Evolutionary conservation across 1,284 basidiomycete species (phyloP).

Genomic region (Apiotrichum gamsii): DNA sequence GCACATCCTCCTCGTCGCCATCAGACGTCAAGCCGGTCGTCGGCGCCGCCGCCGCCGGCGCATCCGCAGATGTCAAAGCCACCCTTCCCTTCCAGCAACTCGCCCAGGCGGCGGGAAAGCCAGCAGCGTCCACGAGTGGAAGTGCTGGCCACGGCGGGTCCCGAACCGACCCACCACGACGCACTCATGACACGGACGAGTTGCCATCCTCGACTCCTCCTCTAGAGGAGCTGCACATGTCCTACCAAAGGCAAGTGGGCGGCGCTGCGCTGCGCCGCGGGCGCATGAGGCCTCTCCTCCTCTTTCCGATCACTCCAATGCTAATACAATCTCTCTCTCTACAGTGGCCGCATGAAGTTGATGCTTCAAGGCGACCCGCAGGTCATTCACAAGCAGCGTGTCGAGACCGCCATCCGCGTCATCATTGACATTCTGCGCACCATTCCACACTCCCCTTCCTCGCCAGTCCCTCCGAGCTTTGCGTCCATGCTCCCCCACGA

Average conservation of each 20-base stretch:
- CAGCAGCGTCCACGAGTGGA: conserved; percentile 3
- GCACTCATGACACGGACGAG: conserved; percentile 34
- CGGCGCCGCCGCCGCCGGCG: not conserved
- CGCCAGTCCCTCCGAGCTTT: conserved; percentile 20
- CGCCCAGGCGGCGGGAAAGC: not conserved
- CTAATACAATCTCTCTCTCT: conserved; percentile 13
- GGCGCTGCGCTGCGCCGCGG: conserved; percentile 8
- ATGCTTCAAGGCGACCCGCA: conserved; percentile 44
- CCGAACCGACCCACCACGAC: conserved; percentile 37
- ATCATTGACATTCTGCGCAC: conserved; percentile 40
- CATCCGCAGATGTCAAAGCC: not conserved
- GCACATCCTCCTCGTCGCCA: too few relatives aligned
- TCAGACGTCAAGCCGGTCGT: conserved; percentile 7
- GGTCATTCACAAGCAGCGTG: conserved; percentile 38
- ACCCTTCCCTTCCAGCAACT: not conserved
- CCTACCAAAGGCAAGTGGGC: conserved; percentile 15
- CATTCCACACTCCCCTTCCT: conserved; percentile 27
- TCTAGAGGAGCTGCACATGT: conserved; percentile 21
- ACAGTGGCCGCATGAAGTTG: conserved; percentile 28
- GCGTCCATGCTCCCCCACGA: conserved; percentile 25
- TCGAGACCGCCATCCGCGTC: conserved; percentile 44
- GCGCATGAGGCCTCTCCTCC: too few relatives aligned
- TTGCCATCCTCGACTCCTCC: conserved; percentile 20
- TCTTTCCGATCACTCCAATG: too few relatives aligned
- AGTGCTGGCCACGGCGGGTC: conserved; percentile 28